Evolutionary conservation across 2,329 filamentous ascomycete genomes (phyloP), one percentile per base, ranked within the genome.

Genomic region (Curvularia sp.): DNA sequence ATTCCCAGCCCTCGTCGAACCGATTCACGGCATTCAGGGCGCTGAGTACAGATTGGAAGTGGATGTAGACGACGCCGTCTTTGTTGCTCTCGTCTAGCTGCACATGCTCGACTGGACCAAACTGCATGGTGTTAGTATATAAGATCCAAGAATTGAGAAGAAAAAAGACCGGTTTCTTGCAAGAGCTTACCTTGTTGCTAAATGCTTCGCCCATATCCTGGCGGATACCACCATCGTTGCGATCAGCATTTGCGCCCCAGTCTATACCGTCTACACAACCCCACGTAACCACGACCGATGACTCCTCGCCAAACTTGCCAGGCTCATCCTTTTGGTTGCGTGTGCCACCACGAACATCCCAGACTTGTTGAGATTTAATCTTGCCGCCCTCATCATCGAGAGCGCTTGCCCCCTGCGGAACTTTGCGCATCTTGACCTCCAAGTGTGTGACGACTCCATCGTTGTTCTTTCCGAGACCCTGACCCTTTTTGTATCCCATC

Each of bases 201-300:
- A 96, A 97, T 74, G 96, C 92, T 71, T 97, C 92, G 6, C 95
- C 95, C 77, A 99, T 97, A 75, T 97, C 93, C 79, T 98, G 94
- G 67, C 94, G 89, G 49, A 99, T 80, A 53, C 84, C 83, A 32
- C 86, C 83, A 18, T 80, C 78, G 12, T 83, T 79, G 58, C 88
- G 86, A 23, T 69, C 63, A 48, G 97, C 86, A 76, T 97, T 94
- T n/a, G 82, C 83, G 56, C 89, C 85, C 43, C 97, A 79, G 72
- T 97, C 84, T 82, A 98, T 88, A 5, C 89, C 91, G 61, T 95
- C 88, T 1, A 98, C 84, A 91, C 98, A 97, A 49, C 91, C 89
- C 52, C 85, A 84, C 18, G 97, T 80, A 45, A 96, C 87, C 49
- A 98, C 86, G 18, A 98, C 94, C 63, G 90, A 86, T 59, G 89